These are phyloP conservation scores for Epithemia pelagica DNA, from an alignment of 108 stramenopile genomes.

Conservation along the genomic window DNA sequence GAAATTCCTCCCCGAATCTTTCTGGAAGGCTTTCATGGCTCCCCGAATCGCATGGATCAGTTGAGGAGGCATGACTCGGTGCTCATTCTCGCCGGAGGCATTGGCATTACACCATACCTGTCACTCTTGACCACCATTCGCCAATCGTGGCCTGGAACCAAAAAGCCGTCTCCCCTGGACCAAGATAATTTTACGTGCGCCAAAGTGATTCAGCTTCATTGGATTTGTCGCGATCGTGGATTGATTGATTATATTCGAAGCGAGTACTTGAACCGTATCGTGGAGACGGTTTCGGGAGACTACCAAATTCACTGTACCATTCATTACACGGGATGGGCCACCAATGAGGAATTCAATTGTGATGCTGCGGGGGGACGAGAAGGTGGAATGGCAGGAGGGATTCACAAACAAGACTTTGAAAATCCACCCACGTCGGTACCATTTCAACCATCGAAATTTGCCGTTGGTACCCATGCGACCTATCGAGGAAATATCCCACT, in stretches of 20 bases:
- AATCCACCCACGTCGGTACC: not conserved
- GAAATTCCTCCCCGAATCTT: slow-evolving; percentile 17
- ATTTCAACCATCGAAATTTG: not conserved
- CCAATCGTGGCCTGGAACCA: not conserved
- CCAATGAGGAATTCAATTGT: slow-evolving; percentile 3
- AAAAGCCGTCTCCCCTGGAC: not conserved
- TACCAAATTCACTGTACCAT: not conserved
- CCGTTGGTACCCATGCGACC: not conserved
- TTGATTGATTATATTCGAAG: slow-evolving; percentile 34
- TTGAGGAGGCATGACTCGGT: slow-evolving; percentile 33
- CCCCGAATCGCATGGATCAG: slow-evolving; percentile 19
- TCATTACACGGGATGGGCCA: not conserved
- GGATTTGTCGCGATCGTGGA: slow-evolving; percentile 50
- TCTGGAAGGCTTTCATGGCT: slow-evolving; percentile 42
- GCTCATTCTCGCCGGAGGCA: slow-evolving; percentile 45
- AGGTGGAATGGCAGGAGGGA: not conserved
- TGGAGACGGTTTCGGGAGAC: not conserved
- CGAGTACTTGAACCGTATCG: slow-evolving; percentile 32
- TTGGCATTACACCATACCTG: slow-evolving; percentile 62
- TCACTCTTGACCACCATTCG: slow-evolving; percentile 10
- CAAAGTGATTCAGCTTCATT: slow-evolving; percentile 34
- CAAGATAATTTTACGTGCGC: not conserved
- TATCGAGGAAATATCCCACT: not conserved
- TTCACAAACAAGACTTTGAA: not conserved
- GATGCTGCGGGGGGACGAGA: slow-evolving; percentile 6